Percentiles rank a stretch among this genome's conserved stretches.
phyloP scores from a whole-genome alignment of 2,329 filamentous ascomycete species.

The Botryotinia convoluta region DNA sequence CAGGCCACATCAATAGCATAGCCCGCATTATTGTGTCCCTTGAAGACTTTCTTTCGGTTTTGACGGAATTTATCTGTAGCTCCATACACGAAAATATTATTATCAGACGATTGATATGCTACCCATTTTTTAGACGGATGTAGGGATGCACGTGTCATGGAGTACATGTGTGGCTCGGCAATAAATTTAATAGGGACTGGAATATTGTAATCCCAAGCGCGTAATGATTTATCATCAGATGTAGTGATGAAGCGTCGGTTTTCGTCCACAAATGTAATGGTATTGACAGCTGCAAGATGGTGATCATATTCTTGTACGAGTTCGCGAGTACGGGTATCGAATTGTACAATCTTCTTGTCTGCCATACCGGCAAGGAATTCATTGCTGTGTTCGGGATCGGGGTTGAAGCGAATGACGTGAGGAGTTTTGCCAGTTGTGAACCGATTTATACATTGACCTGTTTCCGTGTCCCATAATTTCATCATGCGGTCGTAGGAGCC shows the following conservation, averaged over 20 bases:
- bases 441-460: constrained; percentile 79
- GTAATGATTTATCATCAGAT: constrained; percentile 91
- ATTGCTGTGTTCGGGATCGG: constrained; percentile 69
- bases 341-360: constrained; percentile 98
- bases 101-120: constrained; percentile 89
- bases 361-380: constrained; percentile 97
- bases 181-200: constrained; percentile 98
- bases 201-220: constrained; percentile 98
- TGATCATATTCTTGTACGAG: constrained; percentile 98
- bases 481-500: constrained; percentile 93
- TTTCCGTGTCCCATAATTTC: constrained; percentile 98
- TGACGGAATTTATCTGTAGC: constrained; percentile 94
- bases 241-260: constrained; percentile 96
- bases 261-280: constrained; percentile 92
- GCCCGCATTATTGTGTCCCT: constrained; percentile 93
- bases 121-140: constrained; percentile 94
- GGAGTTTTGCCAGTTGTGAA: constrained; percentile 95
- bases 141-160: constrained; percentile 78
- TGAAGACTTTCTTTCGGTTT: constrained; percentile 95
- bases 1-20: constrained; percentile 88
- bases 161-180: constrained; percentile 96
- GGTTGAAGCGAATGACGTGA: constrained; percentile 93
- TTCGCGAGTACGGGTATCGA: constrained; percentile 77
- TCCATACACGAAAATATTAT: constrained; percentile 94
- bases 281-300: constrained; percentile 96